phyloP scores from a whole-genome alignment of 1,139 yeast genomes.

The Spencermartinsiella ligniputridi region DNA sequence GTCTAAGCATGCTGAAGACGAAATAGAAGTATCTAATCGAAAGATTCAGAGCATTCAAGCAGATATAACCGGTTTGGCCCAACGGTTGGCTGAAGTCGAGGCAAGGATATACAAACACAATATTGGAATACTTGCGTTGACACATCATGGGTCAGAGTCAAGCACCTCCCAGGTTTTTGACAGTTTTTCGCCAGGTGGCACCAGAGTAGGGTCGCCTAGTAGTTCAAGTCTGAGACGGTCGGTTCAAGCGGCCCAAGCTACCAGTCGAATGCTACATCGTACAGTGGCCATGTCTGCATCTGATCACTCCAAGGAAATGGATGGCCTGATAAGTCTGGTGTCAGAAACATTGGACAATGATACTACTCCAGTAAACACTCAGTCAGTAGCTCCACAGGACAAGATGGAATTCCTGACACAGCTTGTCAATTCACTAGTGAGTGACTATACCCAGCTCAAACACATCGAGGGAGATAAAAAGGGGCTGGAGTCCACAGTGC shows the following conservation, averaged over 20 bases:
- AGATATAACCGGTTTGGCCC: conserved; percentile 20
- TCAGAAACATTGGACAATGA: neutral
- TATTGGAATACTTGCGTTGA: conserved; percentile 31
- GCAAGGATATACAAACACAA: conserved; percentile 29
- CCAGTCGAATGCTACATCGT: conserved; percentile 13
- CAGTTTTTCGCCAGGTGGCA: conserved; percentile 1
- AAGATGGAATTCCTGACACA: neutral
- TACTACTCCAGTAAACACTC: conserved; percentile 1
- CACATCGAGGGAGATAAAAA: neutral
- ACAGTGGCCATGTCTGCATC: conserved; percentile 1
- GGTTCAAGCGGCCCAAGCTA: conserved; percentile 7
- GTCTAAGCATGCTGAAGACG: conserved; percentile 34
- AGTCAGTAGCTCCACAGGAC: neutral
- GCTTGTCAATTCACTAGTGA: neutral
- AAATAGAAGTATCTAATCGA: conserved; percentile 26
- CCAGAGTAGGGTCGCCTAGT: conserved; percentile 1
- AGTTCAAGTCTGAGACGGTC: neutral
- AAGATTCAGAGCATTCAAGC: conserved; percentile 25
- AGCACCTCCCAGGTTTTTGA: conserved; percentile 15
- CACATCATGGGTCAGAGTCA: conserved; percentile 26
- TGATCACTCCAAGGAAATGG: neutral
- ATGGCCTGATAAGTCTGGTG: neutral
- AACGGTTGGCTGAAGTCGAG: conserved; percentile 23
- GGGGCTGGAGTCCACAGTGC: neutral
- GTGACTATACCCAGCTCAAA: neutral